phyloP scores from a whole-genome alignment of 192 early-diverging fungal genomes.

The Entomortierella parvispora region DNA sequence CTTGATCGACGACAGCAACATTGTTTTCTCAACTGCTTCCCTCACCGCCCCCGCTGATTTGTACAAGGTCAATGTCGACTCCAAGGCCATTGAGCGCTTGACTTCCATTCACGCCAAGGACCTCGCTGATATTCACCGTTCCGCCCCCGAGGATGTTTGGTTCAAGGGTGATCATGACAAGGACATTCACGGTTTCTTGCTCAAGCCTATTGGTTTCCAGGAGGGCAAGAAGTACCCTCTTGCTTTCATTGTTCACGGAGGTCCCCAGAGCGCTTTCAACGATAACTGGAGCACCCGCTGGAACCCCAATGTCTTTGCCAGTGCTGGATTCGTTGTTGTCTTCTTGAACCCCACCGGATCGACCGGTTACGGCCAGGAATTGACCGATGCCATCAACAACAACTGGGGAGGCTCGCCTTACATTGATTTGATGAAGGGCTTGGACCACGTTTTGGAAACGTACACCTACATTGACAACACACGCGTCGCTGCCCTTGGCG shows the following conservation, averaged over 20 bases:
- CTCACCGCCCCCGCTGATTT: constrained; percentile 57
- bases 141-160: constrained; percentile 71
- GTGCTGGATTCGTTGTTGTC: constrained; percentile 75
- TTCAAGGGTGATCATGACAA: constrained; percentile 72
- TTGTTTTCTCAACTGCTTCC: constrained; percentile 59
- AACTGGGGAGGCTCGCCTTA: constrained; percentile 86
- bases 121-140: constrained; percentile 56
- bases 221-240: constrained; percentile 71
- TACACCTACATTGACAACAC: constrained; percentile 64
- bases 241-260: constrained; percentile 85
- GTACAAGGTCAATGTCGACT: constrained; percentile 38
- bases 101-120: constrained; percentile 58
- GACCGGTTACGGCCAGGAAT: constrained; percentile 80
- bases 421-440: constrained; percentile 76
- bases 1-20: constrained; percentile 51
- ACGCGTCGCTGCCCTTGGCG: constrained; percentile 73
- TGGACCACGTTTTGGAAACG: constrained; percentile 68
- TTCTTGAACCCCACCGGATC: constrained; percentile 84
- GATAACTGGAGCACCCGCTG: constrained; percentile 75
- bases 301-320: constrained; percentile 81
- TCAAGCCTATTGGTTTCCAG: constrained; percentile 71
- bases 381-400: constrained; percentile 75
- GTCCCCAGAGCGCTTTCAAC: constrained; percentile 77
- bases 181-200: constrained; percentile 70
- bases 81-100: constrained; percentile 43